Conservation (phyloP, 345 rosid species). For the Psidium friedrichsthalianum region DNA sequence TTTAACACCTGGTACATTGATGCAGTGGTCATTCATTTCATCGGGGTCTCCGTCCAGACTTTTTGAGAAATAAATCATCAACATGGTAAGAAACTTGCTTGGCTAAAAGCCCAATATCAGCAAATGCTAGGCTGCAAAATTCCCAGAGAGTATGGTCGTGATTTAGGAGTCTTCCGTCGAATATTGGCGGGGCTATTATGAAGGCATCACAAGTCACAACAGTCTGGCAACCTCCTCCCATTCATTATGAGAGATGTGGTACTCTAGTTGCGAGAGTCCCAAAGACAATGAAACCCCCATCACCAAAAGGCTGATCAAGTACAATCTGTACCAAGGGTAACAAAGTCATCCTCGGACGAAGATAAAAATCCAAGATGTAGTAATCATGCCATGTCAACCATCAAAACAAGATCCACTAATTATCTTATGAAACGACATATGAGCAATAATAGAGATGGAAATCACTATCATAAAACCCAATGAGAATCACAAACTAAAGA, state of each 20-base stretch:
- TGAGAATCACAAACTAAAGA: background rate
- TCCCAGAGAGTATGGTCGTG: slow-evolving; percentile 56
- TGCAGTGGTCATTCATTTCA: slow-evolving; percentile 67
- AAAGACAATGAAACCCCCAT: slow-evolving; percentile 87
- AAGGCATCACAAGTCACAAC: slow-evolving; percentile 64
- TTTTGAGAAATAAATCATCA: slow-evolving; percentile 53
- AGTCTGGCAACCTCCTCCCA: slow-evolving; percentile 85
- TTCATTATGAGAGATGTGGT: slow-evolving; percentile 73
- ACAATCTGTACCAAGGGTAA: slow-evolving; percentile 49
- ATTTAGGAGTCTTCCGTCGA: slow-evolving; percentile 72
- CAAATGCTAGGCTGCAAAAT: slow-evolving; percentile 34
- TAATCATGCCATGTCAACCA: background rate
- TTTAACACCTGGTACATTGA: slow-evolving; percentile 75
- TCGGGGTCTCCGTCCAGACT: no score
- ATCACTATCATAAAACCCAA: background rate
- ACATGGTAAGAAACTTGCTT: slow-evolving; percentile 30
- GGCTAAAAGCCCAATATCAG: slow-evolving; percentile 19
- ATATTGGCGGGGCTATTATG: slow-evolving; percentile 45
- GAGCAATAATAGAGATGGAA: background rate
- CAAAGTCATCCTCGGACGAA: slow-evolving; percentile 1
- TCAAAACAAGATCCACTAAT: background rate
- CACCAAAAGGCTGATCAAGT: slow-evolving; percentile 84
- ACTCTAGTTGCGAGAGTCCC: slow-evolving; percentile 96
- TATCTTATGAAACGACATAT: background rate
- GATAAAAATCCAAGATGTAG: background rate